Conservation (phyloP, 257 asterid genomes). For the Fraxinus pennsylvanica region DNA sequence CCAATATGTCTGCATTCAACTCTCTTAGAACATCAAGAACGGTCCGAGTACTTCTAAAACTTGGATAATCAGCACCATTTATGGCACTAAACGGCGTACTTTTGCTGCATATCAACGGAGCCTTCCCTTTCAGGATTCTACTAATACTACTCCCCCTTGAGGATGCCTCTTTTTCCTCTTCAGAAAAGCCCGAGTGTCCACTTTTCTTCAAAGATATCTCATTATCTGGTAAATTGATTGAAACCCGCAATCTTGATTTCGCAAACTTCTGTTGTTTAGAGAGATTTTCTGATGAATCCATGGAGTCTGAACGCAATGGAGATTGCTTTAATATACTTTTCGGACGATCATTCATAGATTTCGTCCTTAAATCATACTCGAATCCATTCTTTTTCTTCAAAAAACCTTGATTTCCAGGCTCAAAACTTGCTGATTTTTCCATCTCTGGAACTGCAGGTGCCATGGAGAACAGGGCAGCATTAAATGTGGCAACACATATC, state of each 20-base stretch:
- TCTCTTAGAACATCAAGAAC: constrained; percentile 72
- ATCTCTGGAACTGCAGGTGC: constrained; percentile 75
- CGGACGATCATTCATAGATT: constrained; percentile 63
- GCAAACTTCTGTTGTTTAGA: constrained; percentile 54
- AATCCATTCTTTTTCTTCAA: neutral
- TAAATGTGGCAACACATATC: constrained; percentile 71
- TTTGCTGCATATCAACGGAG: constrained; percentile 44
- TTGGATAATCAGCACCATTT: constrained; percentile 18
- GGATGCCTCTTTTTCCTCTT: constrained; percentile 24
- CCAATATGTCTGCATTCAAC: constrained; percentile 78
- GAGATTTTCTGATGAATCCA: constrained; percentile 22
- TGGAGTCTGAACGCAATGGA: constrained; percentile 51
- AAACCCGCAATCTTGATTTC: constrained; percentile 75
- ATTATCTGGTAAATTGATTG: constrained; percentile 88
- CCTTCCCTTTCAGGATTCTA: constrained; percentile 50
- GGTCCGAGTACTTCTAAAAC: constrained; percentile 39
- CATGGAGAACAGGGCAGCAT: constrained; percentile 98
- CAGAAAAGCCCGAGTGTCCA: constrained; percentile 47
- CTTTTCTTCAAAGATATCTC: constrained; percentile 78
- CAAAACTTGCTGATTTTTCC: constrained; percentile 35
- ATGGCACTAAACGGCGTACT: constrained; percentile 29
- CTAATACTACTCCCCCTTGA: constrained; percentile 22
- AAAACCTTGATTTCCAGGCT: constrained; percentile 32
- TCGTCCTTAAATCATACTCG: constrained; percentile 36
- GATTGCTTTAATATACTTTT: constrained; percentile 81